A percentile compares a stretch with the other conserved stretches of the same genome.
Conservation (phyloP, 306 rosid species). For the Prunus davidiana region DNA sequence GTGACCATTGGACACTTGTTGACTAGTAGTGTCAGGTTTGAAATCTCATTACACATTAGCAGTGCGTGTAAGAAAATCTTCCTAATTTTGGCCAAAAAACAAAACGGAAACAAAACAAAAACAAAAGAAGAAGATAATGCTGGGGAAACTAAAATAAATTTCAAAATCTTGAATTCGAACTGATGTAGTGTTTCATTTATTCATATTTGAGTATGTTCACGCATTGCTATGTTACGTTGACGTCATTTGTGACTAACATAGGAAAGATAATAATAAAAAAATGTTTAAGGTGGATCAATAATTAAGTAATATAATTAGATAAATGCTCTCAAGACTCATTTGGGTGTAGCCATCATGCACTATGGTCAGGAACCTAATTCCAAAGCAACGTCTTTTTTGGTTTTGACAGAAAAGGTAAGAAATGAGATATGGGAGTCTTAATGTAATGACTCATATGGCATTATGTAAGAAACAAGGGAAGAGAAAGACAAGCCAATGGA, state of each 20-base stretch:
- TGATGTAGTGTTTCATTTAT: no score
- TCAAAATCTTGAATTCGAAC: no score
- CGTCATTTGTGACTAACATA: no score
- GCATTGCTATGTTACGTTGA: no score
- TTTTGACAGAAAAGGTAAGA: neutral
- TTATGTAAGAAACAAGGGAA: neutral
- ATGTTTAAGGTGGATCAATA: neutral
- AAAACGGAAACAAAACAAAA: no score
- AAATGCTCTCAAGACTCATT: neutral
- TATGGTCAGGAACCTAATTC: neutral
- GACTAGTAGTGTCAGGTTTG: no score
- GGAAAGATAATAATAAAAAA: neutral
- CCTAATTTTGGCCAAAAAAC: no score
- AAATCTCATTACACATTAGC: rapidly evolving
- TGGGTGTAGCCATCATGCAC: neutral
- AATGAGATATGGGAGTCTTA: neutral
- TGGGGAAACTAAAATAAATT: no score
- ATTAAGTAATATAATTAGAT: neutral
- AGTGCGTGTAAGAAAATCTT: no score
- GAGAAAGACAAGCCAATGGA: neutral
- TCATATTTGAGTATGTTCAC: no score
- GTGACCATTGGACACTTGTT: no score
- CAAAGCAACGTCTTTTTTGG: neutral
- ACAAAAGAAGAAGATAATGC: no score
- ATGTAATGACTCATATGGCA: neutral